Base-by-base conservation (phyloP, 371 early-diverging fungal genomes). In the Mortierella polycephala region DNA sequence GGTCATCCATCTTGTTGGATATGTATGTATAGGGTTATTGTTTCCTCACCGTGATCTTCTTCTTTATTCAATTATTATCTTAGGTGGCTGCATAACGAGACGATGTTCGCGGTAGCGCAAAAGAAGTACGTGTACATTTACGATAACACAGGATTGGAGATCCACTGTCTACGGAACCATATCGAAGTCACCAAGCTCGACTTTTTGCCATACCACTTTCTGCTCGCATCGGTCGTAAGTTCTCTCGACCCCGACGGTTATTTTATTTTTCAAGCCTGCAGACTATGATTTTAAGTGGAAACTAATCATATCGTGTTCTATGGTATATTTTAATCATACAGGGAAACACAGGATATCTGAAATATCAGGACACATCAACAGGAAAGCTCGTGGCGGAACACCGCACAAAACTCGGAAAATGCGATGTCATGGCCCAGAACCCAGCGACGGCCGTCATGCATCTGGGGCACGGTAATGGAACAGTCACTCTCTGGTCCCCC, bases 61-160 rank as follows among this genome's bases (percentile, higher is more conserved):
- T 30, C 12, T 50, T 18, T 53, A n/a, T 16, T 21, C 13, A 14
- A 6, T 7, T 37, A 16, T n/a, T 44, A 45, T 40, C 44, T 44
- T 80, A 91, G 92, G 57, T 96, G 95, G 94, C 90, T 99, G 37
- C 98, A 99, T 81, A 97, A 98, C 83, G 96, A 98, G 84, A 94
- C 90, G n/a, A 85, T 98, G 89, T 94, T 97, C 83, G 99, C 99
- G 5, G 95, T 93, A 14, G 99, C 99, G 21, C 99, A 99, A 87
- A 96, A 96, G 83, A 92, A 96, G 83, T 91, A 93, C 74, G 95
- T 95, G 0, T 99, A 94, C 71, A 96, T 99, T 60, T 99, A 99
- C 83, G 98, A 99, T 84, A 88, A 92, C 64, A 87, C 88, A 7
- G 99, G 99, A 30, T 82, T 93, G 20, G 99, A 99, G 84, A 82